phyloP scores from a whole-genome alignment of 2,329 filamentous ascomycete genomes.

The Colletotrichum navitas region DNA sequence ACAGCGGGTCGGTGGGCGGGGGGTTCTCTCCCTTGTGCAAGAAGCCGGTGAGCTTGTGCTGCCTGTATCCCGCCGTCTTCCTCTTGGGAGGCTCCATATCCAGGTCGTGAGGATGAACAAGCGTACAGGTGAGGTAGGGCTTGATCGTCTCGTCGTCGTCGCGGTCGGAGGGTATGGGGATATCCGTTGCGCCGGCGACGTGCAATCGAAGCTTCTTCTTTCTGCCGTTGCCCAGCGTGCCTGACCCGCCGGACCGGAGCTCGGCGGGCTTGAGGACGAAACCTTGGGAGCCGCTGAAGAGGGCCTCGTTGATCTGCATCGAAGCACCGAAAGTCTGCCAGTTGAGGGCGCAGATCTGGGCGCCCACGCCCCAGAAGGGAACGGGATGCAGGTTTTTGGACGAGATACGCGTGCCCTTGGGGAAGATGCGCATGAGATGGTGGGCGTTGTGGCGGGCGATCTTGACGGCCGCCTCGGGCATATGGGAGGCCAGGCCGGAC shows the following conservation, averaged over 20 bases:
- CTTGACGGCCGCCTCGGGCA: constrained; percentile 60
- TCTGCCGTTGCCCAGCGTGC: constrained; percentile 56
- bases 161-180: constrained; percentile 66
- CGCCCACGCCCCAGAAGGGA: constrained; percentile 75
- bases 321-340: constrained; percentile 76
- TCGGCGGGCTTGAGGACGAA: constrained; percentile 74
- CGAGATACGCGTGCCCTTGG: constrained; percentile 76
- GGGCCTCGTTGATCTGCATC: constrained; percentile 76
- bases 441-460: constrained; percentile 72
- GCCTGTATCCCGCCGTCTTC: constrained; percentile 72
- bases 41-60: constrained; percentile 67
- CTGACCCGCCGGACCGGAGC: constrained; percentile 68
- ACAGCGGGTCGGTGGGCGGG: constrained; percentile 70
- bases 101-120: constrained; percentile 69
- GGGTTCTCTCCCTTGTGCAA: constrained; percentile 71
- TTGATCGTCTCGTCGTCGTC: constrained; percentile 64
- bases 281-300: constrained; percentile 74
- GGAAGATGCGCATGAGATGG: constrained; percentile 78
- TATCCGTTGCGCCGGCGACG: constrained; percentile 71
- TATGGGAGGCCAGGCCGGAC: constrained; percentile 64
- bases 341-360: constrained; percentile 78
- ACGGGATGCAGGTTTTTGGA: constrained; percentile 74
- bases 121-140: constrained; percentile 75
- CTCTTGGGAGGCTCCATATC: constrained; percentile 66
- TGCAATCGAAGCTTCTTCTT: constrained; percentile 67